Conservation (phyloP, 1,284 basidiomycete genomes). For the Rhodotorula glutinis region DNA sequence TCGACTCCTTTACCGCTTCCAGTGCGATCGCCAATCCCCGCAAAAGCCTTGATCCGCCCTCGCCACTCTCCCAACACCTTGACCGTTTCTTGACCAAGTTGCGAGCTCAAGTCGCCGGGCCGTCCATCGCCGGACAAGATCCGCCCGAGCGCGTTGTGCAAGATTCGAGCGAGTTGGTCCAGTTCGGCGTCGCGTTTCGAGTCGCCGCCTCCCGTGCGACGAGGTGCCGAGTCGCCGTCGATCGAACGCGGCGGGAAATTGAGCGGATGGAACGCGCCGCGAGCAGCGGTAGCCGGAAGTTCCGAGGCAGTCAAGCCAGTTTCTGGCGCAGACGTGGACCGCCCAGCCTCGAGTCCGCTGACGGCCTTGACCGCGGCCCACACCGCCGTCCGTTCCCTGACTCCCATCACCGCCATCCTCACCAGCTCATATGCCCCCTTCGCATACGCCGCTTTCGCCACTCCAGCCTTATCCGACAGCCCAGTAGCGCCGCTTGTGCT, state of each 20-base stretch:
- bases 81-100: background rate
- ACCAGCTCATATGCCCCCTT: background rate
- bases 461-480: background rate
- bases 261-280: background rate
- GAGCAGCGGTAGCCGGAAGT: background rate
- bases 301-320: background rate
- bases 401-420: background rate
- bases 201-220: too few species aligned
- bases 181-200: background rate
- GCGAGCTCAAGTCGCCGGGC: background rate
- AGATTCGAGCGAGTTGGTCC: background rate
- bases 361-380: conserved; percentile 17
- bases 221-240: background rate
- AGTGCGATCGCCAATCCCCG: too few species aligned
- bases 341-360: background rate
- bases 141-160: conserved; percentile 2
- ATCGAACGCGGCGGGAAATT: background rate
- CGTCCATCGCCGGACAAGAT: background rate
- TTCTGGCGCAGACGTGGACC: too few species aligned
- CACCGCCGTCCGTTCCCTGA: conserved; percentile 12
- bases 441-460: background rate
- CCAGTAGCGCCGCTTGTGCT: too few species aligned
- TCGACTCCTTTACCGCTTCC: too few species aligned
- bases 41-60: background rate
- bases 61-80: background rate